Base-by-base conservation (phyloP, 192 early-diverging fungal genomes). In the Umbelopsis ramanniana region DNA sequence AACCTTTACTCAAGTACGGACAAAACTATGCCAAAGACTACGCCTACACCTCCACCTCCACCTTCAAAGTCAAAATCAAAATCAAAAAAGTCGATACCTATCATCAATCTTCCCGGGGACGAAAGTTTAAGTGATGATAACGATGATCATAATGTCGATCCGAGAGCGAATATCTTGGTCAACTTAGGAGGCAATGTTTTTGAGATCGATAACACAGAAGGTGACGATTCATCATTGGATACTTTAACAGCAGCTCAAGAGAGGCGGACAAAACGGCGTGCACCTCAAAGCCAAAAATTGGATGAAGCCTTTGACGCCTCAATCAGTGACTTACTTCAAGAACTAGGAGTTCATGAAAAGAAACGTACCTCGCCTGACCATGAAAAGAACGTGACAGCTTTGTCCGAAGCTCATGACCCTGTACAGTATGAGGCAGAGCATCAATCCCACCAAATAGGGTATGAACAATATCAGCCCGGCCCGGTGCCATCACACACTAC, bases 181-280 rank as follows among this genome's bases (percentile, higher is more conserved):
- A 40, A 77, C n/a, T 72, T 83, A 37, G 82, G 82, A 37, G 67
- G 55, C n/a, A 83, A 81, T 70, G 68, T 81, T 46, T 81, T 83
- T 50, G 74, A 81, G 35, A 40, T 83, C 21, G 72, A 79, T 47
- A 66, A 68, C 35, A 63, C 43, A 0, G 26, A 45, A 46, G 14
- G 46, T 19, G 26, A 48, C 14, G 67, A 23, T 17, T n/a, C 24
- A 53, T 23, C 43, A 6, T 15, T 38, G 11, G 29, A 52, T 21
- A 23, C 50, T 43, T 7, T 40, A 6, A 40, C 46, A 10, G 38
- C 48, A 17, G 29, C 33, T 12, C 43, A 50, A 40, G 45, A 72
- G 2, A 37, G 22, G 26, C 60, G 43, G 2, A 46, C 29, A 19
- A 33, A 57, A 35, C 12, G 50, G 17, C 29, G 33, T 10, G 68